phyloP scores from a whole-genome alignment of 768 basidiomycete species.

The Boletus reticuloceps region DNA sequence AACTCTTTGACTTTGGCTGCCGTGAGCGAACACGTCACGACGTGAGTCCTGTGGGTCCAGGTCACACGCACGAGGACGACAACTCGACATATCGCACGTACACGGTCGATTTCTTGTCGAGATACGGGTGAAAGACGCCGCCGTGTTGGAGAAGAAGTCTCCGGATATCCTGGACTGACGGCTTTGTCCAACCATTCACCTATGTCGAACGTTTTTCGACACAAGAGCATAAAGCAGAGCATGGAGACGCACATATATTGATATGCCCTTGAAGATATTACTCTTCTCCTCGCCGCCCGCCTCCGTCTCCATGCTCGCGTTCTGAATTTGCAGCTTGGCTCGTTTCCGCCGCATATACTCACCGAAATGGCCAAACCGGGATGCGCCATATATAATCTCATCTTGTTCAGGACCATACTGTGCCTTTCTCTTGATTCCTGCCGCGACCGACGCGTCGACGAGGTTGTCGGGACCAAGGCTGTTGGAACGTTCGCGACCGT shows the following conservation, averaged over 20 bases:
- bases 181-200: slow-evolving; percentile 90
- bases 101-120: slow-evolving; percentile 76
- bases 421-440: slow-evolving; percentile 18
- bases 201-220: slow-evolving; percentile 25
- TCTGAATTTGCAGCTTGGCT: slow-evolving; percentile 86
- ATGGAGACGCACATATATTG: slow-evolving; percentile 71
- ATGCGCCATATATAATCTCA: slow-evolving; percentile 66
- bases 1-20: slow-evolving; percentile 89
- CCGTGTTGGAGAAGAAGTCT: slow-evolving; percentile 80
- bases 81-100: slow-evolving; percentile 34
- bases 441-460: not conserved
- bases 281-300: slow-evolving; percentile 28
- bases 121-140: slow-evolving; percentile 79
- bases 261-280: slow-evolving; percentile 67
- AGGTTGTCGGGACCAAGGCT: slow-evolving; percentile 1
- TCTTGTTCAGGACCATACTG: slow-evolving; percentile 28
- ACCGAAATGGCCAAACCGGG: slow-evolving; percentile 78
- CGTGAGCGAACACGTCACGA: slow-evolving; percentile 89
- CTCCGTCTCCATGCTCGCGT: slow-evolving; percentile 38
- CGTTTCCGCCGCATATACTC: slow-evolving; percentile 92
- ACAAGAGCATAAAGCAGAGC: not conserved
- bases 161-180: slow-evolving; percentile 82
- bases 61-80: not conserved
- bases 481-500: slow-evolving; percentile 33
- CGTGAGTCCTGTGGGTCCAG: slow-evolving; percentile 63